phyloP scores from a whole-genome alignment of 352 stramenopile genomes.

The Phytophthora macrochlamydospora region DNA sequence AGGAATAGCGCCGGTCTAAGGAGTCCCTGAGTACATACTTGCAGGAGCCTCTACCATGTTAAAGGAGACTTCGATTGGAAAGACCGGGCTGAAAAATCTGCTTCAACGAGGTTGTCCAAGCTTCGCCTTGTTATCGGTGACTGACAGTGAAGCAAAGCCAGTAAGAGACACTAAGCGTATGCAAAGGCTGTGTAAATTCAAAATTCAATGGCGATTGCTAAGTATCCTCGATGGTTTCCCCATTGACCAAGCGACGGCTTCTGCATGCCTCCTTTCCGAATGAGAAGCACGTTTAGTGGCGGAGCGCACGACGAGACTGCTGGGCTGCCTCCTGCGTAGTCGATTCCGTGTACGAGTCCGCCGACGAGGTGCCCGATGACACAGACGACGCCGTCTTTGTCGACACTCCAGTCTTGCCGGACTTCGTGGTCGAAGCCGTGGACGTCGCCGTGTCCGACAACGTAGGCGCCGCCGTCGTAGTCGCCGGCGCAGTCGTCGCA shows the following conservation, averaged over 20 bases:
- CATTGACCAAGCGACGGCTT: too few species aligned
- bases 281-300: slow-evolving; percentile 23
- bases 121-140: too few species aligned
- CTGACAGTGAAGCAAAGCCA: not conserved
- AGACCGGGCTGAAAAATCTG: not conserved
- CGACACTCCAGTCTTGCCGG: slow-evolving; percentile 18
- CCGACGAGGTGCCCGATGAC: slow-evolving; percentile 18
- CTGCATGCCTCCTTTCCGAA: slow-evolving; percentile 4
- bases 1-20: not conserved
- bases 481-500: not conserved
- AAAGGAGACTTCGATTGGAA: not conserved
- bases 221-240: too few species aligned
- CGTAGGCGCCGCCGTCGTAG: not conserved
- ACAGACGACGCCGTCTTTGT: slow-evolving; percentile 13
- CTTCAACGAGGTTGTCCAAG: too few species aligned
- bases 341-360: slow-evolving; percentile 27
- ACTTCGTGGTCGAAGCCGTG: slow-evolving; percentile 15
- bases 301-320: slow-evolving; percentile 24
- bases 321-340: slow-evolving; percentile 23
- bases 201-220: not conserved
- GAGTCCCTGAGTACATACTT: not conserved
- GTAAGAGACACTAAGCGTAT: not conserved
- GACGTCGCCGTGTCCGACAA: not conserved
- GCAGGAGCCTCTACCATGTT: not conserved
- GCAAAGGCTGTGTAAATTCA: not conserved